phyloP scores from a whole-genome alignment of 495 filamentous ascomycete genomes.

The Podospora bellae-mahoneyi region DNA sequence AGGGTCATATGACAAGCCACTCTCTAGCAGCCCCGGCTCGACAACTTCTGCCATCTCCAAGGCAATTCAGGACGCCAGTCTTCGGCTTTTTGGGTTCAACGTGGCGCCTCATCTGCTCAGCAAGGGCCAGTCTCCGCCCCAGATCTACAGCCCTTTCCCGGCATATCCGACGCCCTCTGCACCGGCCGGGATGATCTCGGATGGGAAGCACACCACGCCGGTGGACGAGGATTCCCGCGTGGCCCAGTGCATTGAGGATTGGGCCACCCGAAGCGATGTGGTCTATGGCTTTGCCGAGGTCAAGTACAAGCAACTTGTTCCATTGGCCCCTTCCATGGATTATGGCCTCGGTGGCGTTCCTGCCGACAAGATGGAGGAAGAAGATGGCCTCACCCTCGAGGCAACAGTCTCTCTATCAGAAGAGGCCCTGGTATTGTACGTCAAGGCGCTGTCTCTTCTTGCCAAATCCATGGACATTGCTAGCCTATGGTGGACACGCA shows the following conservation, averaged over 20 bases:
- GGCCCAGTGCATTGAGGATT: slow-evolving; percentile 81
- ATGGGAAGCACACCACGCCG: slow-evolving; percentile 57
- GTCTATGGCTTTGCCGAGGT: slow-evolving; percentile 97
- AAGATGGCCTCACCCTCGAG: slow-evolving; percentile 76
- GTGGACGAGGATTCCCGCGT: slow-evolving; percentile 78
- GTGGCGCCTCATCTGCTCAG: slow-evolving; percentile 64
- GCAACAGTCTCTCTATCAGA: slow-evolving; percentile 84
- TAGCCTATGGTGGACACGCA: slow-evolving; percentile 83
- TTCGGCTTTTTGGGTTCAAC: slow-evolving; percentile 73
- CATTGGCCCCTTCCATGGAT: slow-evolving; percentile 73
- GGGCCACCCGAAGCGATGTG: slow-evolving; percentile 86
- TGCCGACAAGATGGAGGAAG: slow-evolving; percentile 51
- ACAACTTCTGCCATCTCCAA: slow-evolving; percentile 89
- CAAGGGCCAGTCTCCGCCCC: slow-evolving; percentile 71
- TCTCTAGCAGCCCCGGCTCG: slow-evolving; percentile 71
- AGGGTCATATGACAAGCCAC: slow-evolving; percentile 72
- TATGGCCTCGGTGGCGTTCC: slow-evolving; percentile 60
- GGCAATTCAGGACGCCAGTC: slow-evolving; percentile 88
- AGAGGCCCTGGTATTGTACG: slow-evolving; percentile 92
- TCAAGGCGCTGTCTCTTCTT: slow-evolving; percentile 84
- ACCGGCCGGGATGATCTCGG: slow-evolving; percentile 57
- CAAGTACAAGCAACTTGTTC: slow-evolving; percentile 94
- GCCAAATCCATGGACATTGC: slow-evolving; percentile 97
- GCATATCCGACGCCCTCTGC: slow-evolving; percentile 68
- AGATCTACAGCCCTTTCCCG: slow-evolving; percentile 77